Evolutionary conservation across 176 grass and related monocot species (phyloP), one percentile per base, ranked within the genome.

Genomic region (Hsuehochloa calcarea): DNA sequence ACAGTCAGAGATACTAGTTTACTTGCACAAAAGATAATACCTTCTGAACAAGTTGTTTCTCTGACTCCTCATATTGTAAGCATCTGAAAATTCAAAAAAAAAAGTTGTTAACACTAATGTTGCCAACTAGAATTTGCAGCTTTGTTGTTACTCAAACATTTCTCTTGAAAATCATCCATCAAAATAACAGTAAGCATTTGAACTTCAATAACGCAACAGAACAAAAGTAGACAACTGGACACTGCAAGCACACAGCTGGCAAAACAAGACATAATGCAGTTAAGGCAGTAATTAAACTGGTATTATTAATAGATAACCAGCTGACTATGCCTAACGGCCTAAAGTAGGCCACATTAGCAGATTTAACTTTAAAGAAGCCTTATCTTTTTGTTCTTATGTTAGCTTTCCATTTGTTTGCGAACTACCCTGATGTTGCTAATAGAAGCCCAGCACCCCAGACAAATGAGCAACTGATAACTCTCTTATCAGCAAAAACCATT

Each of bases 41-140:
- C 92, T 94, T 94, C 19, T 77, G 49, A 17, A 72, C 70, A 91
- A 94, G 92, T 43, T 89, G 83, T 74, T 94, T 91, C 83, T 89
- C 83, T 67, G 89, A 89, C 64, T 77, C 84, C 84, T 94, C 80
- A 0, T 81, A 89, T 9, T 79, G 83, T 59, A 70, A 84, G 80
- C 89, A 91, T 80, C 92, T 94, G 87, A 68, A 89, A 76, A 85
- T 68, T 68, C 16, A 38, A 72, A 51, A 45, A 52, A 12, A 12
- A 38, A 80, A 81, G 12, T 17, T 43, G 44, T 74, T 58, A 79
- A 61, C 58, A 63, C 37, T 22, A 74, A 37, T 67, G 83, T 23
- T 59, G 11, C 3, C 72, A 80, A 46, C 5, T 26, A 81, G 11
- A 25, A 67, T 74, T 66, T 75, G 68, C 47, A 81, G 49, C 9